Base-by-base conservation (phyloP, 1,284 basidiomycete genomes). In the Wolfiporia cocos region DNA sequence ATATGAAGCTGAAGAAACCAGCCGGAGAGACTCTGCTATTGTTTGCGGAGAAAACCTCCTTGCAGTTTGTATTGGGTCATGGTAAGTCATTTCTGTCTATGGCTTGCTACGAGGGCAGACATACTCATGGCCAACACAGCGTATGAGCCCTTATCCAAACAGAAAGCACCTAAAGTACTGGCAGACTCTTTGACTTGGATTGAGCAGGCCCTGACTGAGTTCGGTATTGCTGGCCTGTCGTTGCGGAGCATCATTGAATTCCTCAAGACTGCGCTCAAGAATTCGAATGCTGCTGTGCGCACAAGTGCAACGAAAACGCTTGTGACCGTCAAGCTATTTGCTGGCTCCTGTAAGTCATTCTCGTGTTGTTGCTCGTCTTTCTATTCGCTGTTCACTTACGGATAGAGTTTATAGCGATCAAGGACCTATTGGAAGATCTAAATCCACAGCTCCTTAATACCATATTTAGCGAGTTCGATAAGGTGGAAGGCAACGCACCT, bases 101-200 rank as follows among this genome's bases (percentile, higher is more conserved):
- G 15, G 24, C n/a, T n/a, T n/a, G n/a, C n/a, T 23, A 24, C 22
- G 36, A 34, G 10, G 15, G n/a, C 36, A 22, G n/a, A 15, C 14
- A 17, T 9, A n/a, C 19, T 31, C 24, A 17, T 15, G 9, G 21
- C 33, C 12, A 22, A 10, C 12, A 4, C 51, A 95, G 93, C 82
- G 0, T 98, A 95, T 58, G 94, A 96, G 18, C 81, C 93, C 0
- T 68, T 98, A 54, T 76, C 79, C 12, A 96, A 93, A 63, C 92
- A 92, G 60, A 99, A 99, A 62, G 96, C 96, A 0, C 95, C 95
- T 0, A 99, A 99, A 66, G 92, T 94, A 21, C 76, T 97, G 29
- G 93, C 94, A 0, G 96, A 99, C 60, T 86, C 93, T 0, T 64
- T 97, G 35, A 67, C 74, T 17, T 99, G 95, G 92, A 78, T 98